Evolutionary conservation across 2,329 filamentous ascomycete genomes (phyloP).

Genomic region (Trichoderma breve): DNA sequence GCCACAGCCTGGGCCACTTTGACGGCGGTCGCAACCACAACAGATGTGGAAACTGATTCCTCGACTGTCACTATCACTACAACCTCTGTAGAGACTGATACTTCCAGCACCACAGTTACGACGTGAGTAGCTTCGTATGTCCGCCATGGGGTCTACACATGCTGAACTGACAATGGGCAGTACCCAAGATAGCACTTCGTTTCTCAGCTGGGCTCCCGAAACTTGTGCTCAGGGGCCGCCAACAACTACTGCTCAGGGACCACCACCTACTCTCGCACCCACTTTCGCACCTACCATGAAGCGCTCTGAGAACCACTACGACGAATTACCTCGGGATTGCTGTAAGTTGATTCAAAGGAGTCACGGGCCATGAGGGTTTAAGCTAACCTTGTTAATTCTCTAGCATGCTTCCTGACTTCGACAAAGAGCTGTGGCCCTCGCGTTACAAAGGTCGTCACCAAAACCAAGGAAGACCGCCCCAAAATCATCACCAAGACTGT

Average conservation of each 20-base stretch:
- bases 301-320: not conserved
- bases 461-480: not conserved
- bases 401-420: not conserved
- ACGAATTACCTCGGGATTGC: not conserved
- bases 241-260: not conserved
- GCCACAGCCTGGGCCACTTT: not conserved
- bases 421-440: not conserved
- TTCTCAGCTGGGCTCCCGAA: not conserved
- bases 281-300: not conserved
- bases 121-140: not conserved
- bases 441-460: not conserved
- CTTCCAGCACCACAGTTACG: not conserved
- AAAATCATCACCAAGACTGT: not conserved
- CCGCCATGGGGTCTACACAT: not conserved
- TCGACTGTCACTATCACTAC: not conserved
- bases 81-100: not conserved
- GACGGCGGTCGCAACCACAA: not conserved
- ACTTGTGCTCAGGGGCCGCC: not conserved
- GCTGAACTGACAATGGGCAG: not conserved
- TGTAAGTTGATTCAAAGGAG: not conserved
- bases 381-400: not conserved
- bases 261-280: not conserved
- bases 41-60: not conserved
- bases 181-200: not conserved
- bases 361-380: not conserved